Evolutionary conservation across 129 eudicot genomes (phyloP).

Genomic region (Daucus carota): DNA sequence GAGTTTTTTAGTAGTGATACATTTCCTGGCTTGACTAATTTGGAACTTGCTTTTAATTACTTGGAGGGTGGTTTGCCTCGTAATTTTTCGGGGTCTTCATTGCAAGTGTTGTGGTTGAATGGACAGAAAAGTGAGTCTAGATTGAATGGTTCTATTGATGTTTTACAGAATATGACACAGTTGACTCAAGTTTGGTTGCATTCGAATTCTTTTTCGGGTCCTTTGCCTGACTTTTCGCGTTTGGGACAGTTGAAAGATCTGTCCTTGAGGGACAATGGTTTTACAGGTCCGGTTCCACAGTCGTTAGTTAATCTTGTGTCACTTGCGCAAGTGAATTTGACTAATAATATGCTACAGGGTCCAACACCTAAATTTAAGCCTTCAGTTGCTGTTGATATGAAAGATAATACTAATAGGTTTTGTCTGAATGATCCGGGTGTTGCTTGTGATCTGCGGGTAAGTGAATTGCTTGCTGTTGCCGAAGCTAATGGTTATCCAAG

Average conservation of each 20-base stretch:
- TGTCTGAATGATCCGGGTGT: constrained; percentile 60
- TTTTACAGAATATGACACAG: constrained; percentile 59
- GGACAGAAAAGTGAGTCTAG: constrained; percentile 45
- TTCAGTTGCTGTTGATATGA: constrained; percentile 50
- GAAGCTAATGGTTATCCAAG: constrained; percentile 52
- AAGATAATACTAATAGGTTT: constrained; percentile 44
- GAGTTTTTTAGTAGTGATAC: constrained; percentile 46
- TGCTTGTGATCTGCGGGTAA: constrained; percentile 50
- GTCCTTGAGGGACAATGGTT: constrained; percentile 56
- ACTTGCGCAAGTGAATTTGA: constrained; percentile 52
- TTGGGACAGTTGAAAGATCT: constrained; percentile 37
- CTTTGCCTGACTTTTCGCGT: constrained; percentile 65
- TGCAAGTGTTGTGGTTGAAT: constrained; percentile 70
- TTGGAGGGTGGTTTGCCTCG: constrained; percentile 57
- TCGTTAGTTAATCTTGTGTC: constrained; percentile 39
- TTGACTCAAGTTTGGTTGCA: constrained; percentile 63
- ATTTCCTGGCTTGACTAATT: constrained; percentile 39
- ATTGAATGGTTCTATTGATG: constrained; percentile 52
- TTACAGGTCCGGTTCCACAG: constrained; percentile 66
- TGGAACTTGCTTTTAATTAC: constrained; percentile 46
- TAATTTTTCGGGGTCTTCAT: constrained; percentile 47
- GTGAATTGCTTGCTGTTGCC: constrained; percentile 41
- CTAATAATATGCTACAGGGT: constrained; percentile 72
- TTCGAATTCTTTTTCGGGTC: constrained; percentile 53
- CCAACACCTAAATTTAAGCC: constrained; percentile 43